phyloP scores from a whole-genome alignment of 257 asterid species.

The Agastache rugosa region DNA sequence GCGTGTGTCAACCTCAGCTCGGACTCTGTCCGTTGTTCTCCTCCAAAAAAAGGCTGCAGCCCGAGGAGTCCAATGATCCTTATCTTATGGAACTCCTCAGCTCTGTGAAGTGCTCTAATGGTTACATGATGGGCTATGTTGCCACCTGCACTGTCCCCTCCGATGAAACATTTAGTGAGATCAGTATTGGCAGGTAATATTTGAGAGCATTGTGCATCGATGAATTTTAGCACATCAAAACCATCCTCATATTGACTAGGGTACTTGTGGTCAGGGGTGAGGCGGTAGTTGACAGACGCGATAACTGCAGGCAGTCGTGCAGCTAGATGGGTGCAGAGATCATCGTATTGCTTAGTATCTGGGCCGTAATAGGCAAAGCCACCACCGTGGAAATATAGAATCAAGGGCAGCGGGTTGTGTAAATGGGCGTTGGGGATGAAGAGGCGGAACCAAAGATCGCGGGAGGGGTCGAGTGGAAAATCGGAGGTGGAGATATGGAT shows the following conservation, averaged over 20 bases:
- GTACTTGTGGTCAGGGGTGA: slow-evolving; percentile 42
- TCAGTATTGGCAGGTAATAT: slow-evolving; percentile 35
- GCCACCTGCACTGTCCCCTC: slow-evolving; percentile 48
- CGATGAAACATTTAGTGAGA: slow-evolving; percentile 32
- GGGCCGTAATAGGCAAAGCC: slow-evolving; percentile 36
- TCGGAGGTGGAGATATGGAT: slow-evolving; percentile 33
- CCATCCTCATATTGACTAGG: slow-evolving; percentile 44
- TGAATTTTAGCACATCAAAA: slow-evolving; percentile 36
- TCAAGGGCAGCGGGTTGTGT: slow-evolving; percentile 27
- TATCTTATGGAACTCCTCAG: background rate
- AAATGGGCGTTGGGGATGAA: slow-evolving; percentile 23
- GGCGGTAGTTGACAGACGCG: slow-evolving; percentile 47
- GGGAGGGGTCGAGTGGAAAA: slow-evolving; percentile 37
- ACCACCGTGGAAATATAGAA: slow-evolving; percentile 43
- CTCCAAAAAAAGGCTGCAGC: slow-evolving; percentile 40
- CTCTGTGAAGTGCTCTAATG: background rate
- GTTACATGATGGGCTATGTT: slow-evolving; percentile 47
- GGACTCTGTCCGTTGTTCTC: slow-evolving; percentile 38
- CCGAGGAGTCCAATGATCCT: slow-evolving; percentile 23
- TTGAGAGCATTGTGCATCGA: background rate
- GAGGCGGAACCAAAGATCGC: slow-evolving; percentile 48
- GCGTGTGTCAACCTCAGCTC: slow-evolving; percentile 31
- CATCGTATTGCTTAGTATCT: slow-evolving; percentile 17
- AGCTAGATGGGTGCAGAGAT: slow-evolving; percentile 33
- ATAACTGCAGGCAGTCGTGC: slow-evolving; percentile 36